These are phyloP conservation scores for Aquilaria sinensis DNA, from an alignment of 345 rosid species.

Conservation along the genomic window DNA sequence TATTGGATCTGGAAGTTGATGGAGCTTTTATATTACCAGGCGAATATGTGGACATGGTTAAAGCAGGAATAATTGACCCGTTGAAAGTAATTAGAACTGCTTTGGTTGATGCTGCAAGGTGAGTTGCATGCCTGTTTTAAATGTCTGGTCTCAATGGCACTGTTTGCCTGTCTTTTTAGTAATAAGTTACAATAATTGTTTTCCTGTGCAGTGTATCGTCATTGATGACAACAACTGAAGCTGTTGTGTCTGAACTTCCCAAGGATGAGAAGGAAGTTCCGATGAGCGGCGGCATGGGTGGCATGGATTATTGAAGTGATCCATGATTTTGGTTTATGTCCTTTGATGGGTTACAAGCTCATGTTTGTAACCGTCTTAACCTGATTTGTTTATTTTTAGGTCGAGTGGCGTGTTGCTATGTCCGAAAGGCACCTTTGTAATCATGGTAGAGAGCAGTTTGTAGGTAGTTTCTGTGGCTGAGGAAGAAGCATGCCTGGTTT, in stretches of 20 bases:
- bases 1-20: too few relatives aligned
- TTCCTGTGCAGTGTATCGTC: constrained; percentile 61
- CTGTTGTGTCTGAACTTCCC: constrained; percentile 77
- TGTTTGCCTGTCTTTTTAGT: neutral
- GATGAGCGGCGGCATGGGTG: constrained; percentile 70
- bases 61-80: constrained; percentile 90
- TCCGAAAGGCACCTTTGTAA: constrained; percentile 20
- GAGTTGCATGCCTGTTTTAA: neutral
- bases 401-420: neutral
- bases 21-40: constrained; percentile 31
- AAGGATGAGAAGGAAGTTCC: constrained; percentile 66
- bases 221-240: constrained; percentile 93
- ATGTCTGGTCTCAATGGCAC: neutral
- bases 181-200: neutral
- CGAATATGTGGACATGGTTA: constrained; percentile 92
- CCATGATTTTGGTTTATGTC: neutral
- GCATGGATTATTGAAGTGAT: constrained; percentile 66
- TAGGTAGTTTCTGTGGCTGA: constrained; percentile 7
- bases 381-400: neutral
- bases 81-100: constrained; percentile 95
- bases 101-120: constrained; percentile 95
- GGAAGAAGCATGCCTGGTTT: too few relatives aligned
- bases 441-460: constrained; percentile 10
- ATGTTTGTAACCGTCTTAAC: constrained; percentile 7
- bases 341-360: neutral